phyloP scores from a whole-genome alignment of 192 early-diverging fungal genomes.

The Ramicandelaber brevisporus region DNA sequence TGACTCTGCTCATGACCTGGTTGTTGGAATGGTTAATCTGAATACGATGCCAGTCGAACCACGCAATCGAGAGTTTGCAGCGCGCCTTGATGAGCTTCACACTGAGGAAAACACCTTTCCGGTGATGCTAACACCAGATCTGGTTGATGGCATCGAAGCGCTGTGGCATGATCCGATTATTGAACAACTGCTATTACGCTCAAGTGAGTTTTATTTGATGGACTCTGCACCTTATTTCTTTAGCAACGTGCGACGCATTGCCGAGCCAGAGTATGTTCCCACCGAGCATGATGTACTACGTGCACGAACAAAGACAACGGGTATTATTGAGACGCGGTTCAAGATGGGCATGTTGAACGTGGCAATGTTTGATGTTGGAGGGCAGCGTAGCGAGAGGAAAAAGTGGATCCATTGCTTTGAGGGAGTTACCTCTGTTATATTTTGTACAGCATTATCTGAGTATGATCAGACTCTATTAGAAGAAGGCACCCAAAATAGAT shows the following conservation, averaged over 20 bases:
- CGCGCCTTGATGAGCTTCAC: too few species aligned
- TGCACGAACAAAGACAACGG: slow-evolving; percentile 94
- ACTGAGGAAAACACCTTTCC: slow-evolving; percentile 22
- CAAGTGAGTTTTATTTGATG: slow-evolving; percentile 70
- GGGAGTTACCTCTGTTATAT: slow-evolving; percentile 72
- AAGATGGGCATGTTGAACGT: slow-evolving; percentile 73
- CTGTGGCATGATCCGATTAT: slow-evolving; percentile 49
- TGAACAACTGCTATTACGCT: slow-evolving; percentile 32
- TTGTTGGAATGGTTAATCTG: slow-evolving; percentile 39
- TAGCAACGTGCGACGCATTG: slow-evolving; percentile 63
- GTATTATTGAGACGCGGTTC: slow-evolving; percentile 86
- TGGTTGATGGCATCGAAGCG: slow-evolving; percentile 39
- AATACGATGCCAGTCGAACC: slow-evolving; percentile 21
- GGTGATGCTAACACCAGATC: slow-evolving; percentile 27
- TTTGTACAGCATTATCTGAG: slow-evolving; percentile 78
- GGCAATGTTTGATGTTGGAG: slow-evolving; percentile 78
- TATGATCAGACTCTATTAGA: slow-evolving; percentile 82
- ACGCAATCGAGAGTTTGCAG: slow-evolving; percentile 19
- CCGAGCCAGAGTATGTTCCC: slow-evolving; percentile 60
- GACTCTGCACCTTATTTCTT: slow-evolving; percentile 91
- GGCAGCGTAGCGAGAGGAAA: slow-evolving; percentile 56
- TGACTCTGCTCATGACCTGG: slow-evolving; percentile 53
- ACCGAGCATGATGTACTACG: slow-evolving; percentile 79
- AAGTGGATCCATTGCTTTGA: slow-evolving; percentile 82
- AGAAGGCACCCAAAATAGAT: slow-evolving; percentile 66